Percentiles rank a stretch among this genome's conserved stretches.
phyloP scores from a whole-genome alignment of 306 rosid genomes.

The Coriaria nepalensis region DNA sequence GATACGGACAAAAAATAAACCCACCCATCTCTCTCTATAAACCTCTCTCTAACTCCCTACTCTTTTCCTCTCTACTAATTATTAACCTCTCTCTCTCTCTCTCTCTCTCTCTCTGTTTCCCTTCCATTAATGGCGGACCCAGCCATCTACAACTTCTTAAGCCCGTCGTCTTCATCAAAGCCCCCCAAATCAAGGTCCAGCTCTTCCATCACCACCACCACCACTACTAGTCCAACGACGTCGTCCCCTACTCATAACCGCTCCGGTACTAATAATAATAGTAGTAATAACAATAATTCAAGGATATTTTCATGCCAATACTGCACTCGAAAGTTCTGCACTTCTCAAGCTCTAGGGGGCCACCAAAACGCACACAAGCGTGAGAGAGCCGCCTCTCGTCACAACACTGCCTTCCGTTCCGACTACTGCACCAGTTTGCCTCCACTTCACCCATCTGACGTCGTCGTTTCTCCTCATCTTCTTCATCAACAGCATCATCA shows the following conservation, averaged over 20 bases:
- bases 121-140: slow-evolving; percentile 13
- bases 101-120: background rate
- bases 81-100: background rate
- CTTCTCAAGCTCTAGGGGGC: slow-evolving; percentile 91
- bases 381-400: slow-evolving; percentile 54
- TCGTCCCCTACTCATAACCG: too few relatives aligned
- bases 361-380: slow-evolving; percentile 92
- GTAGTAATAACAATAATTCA: background rate
- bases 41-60: background rate
- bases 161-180: slow-evolving; percentile 1
- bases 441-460: too few relatives aligned
- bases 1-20: too few relatives aligned
- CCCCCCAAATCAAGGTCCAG: background rate
- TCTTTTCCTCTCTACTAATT: background rate
- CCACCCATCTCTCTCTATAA: too few relatives aligned
- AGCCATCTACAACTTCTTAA: slow-evolving; percentile 6
- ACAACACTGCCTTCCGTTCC: too few relatives aligned
- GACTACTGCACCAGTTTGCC: too few relatives aligned
- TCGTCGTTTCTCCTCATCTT: too few relatives aligned
- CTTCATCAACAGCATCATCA: too few relatives aligned
- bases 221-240: too few relatives aligned
- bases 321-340: slow-evolving; percentile 60
- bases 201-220: too few relatives aligned
- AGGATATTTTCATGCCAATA: slow-evolving; percentile 42
- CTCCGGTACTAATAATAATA: too few relatives aligned